These are phyloP conservation scores for Zelonia costaricensis DNA, from an alignment of 208 protist genomes.

Conservation along the genomic window DNA sequence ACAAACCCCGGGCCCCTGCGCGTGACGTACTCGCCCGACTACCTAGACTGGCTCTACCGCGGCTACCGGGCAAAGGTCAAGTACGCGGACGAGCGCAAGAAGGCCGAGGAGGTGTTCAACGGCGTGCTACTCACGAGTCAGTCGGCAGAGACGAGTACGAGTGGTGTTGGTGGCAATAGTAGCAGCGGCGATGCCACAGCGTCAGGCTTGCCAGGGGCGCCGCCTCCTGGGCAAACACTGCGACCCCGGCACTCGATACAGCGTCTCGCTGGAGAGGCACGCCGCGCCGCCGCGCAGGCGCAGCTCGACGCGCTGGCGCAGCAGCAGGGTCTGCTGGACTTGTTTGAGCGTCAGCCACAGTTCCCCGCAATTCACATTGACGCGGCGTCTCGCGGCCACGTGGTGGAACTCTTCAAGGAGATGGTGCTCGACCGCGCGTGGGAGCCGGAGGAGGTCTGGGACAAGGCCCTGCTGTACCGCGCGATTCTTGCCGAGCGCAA, in stretches of 20 bases:
- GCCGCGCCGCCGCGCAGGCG: constrained; percentile 49
- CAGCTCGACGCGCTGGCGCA: constrained; percentile 51
- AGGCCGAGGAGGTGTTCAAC: constrained; percentile 66
- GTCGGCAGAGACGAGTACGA: neutral
- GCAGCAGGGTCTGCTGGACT: constrained; percentile 71
- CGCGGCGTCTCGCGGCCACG: constrained; percentile 60
- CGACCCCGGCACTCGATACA: constrained; percentile 64
- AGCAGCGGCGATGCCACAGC: constrained; percentile 8
- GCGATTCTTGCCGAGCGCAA: constrained; percentile 74
- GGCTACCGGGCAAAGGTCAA: constrained; percentile 68
- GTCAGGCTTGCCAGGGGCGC: constrained; percentile 32
- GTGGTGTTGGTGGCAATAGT: too few species aligned
- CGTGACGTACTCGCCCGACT: constrained; percentile 78
- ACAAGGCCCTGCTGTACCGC: constrained; percentile 84
- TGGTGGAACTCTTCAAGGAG: constrained; percentile 85
- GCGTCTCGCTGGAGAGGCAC: constrained; percentile 52
- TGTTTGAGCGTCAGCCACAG: constrained; percentile 86
- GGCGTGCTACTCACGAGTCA: constrained; percentile 43
- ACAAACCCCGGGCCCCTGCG: constrained; percentile 86
- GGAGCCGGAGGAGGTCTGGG: constrained; percentile 66
- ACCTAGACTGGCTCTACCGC: constrained; percentile 87
- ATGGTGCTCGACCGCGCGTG: constrained; percentile 71
- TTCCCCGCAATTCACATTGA: constrained; percentile 83
- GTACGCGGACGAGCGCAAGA: constrained; percentile 47
- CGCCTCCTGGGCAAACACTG: constrained; percentile 48